Evolutionary conservation across 1,284 basidiomycete species (phyloP).

Genomic region (Microbotryum intermedium): DNA sequence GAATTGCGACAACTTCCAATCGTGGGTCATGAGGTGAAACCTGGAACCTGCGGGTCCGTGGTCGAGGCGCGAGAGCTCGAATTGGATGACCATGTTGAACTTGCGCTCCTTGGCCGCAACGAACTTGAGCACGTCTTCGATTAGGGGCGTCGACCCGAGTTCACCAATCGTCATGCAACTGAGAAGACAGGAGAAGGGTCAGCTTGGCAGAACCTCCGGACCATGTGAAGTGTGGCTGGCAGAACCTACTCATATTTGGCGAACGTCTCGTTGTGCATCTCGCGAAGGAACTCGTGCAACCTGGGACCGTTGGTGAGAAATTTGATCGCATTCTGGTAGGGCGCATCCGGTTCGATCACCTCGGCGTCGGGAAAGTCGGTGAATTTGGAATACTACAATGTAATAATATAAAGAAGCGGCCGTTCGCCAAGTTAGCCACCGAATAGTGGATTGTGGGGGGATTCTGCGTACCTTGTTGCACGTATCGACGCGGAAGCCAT

Average conservation of each 20-base stretch:
- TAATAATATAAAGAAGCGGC: too few species aligned
- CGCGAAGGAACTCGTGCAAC: slow-evolving; percentile 58
- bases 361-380: slow-evolving; percentile 35
- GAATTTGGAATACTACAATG: slow-evolving; percentile 9
- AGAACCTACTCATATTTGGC: slow-evolving; percentile 41
- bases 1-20: slow-evolving; percentile 53
- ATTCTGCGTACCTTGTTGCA: too few species aligned
- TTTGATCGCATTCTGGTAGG: neutral
- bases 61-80: slow-evolving; percentile 40
- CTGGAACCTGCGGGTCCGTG: neutral
- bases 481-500: slow-evolving; percentile 53
- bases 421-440: too few species aligned
- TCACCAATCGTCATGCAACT: slow-evolving; percentile 59
- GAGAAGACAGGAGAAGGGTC: neutral
- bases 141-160: slow-evolving; percentile 49
- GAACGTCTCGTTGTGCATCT: slow-evolving; percentile 56
- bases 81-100: slow-evolving; percentile 57
- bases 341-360: slow-evolving; percentile 20
- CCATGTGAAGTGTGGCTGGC: too few species aligned
- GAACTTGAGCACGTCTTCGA: slow-evolving; percentile 41
- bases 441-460: too few species aligned
- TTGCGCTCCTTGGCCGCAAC: slow-evolving; percentile 56
- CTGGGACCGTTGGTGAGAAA: slow-evolving; percentile 44
- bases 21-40: slow-evolving; percentile 42
- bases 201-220: neutral